Base-by-base conservation (phyloP, 2,329 filamentous ascomycete species). In the Fulvia fulva region DNA sequence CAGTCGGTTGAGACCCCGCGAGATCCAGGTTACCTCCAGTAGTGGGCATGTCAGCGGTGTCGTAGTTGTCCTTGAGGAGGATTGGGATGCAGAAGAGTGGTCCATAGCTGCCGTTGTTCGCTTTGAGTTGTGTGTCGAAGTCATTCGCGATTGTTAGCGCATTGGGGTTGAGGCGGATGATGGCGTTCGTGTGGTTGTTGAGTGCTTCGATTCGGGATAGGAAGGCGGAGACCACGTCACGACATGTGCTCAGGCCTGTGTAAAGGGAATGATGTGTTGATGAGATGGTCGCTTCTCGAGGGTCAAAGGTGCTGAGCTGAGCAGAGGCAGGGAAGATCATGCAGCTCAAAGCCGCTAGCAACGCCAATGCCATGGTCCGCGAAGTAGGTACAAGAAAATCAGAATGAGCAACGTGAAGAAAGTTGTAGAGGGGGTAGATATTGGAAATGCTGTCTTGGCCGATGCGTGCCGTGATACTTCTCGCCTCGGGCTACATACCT, bases 61-160 rank as follows among this genome's bases (percentile, higher is more conserved):
- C 80, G 66, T 80, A 86, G 66, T 87, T 88, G 71, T 88, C 85
- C 68, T 88, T 88, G 5, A 87, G 71, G 4, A 88, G 67, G 12
- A 86, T 70, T 0, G 85, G 85, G 19, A 88, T 76, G 66, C 85
- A 85, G 68, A 87, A 84, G 1, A 88, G 73, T 0, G 77, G 67
- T 0, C 78, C 80, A 26, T 62, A 61, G 0, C 78, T 79, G 23
- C 75, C 73, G 66, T 84, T 83, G 2, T 79, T 78, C 2, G 74
- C 67, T 2, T 75, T 70, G 7, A 84, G 69, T 12, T 68, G 66
- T 11, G 64, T 60, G 65, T 87, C 84, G 25, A 83, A 69, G 0
- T 72, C 66, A 55, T 82, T 78, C 4, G 85, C 85, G 6, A 75
- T 72, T 2, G 58, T 50, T 7, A 83, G 64, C 5, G 79, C 80